Conservation (phyloP, 106 monocot species). For the Ottelia alismoides region DNA sequence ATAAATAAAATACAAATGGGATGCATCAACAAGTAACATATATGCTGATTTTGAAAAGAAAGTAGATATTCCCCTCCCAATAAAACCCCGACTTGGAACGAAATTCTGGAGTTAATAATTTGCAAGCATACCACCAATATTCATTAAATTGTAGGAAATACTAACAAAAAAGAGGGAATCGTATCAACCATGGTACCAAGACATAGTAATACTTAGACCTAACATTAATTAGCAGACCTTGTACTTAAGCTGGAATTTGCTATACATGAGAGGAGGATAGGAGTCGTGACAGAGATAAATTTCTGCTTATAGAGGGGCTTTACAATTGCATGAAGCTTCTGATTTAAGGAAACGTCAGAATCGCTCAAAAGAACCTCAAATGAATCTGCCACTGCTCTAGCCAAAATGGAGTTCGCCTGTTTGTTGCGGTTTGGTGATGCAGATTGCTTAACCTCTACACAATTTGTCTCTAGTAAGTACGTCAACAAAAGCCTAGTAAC, state of each 20-base stretch:
- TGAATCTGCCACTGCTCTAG: slow-evolving; percentile 70
- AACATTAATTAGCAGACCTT: background rate
- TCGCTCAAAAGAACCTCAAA: slow-evolving; percentile 73
- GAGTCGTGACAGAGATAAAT: slow-evolving; percentile 59
- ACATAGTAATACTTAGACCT: background rate
- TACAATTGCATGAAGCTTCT: slow-evolving; percentile 62
- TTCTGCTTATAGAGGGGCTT: slow-evolving; percentile 81
- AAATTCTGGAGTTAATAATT: no score
- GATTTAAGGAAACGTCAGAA: slow-evolving; percentile 75
- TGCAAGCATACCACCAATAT: no score
- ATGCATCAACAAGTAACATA: no score
- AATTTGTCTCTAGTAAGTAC: slow-evolving; percentile 28
- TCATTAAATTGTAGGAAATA: no score
- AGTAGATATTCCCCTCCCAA: no score
- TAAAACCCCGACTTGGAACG: no score
- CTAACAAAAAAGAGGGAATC: background rate
- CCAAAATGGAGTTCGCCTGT: slow-evolving; percentile 11
- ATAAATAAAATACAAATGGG: no score
- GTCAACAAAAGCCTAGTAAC: slow-evolving; percentile 53
- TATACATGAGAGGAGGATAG: slow-evolving; percentile 53
- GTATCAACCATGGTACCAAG: background rate
- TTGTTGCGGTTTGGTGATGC: background rate
- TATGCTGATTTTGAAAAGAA: no score
- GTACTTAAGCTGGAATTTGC: slow-evolving; percentile 35
- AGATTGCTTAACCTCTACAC: background rate